A percentile compares a stretch with the other conserved stretches of the same genome.
Evolutionary conservation across 805 yeast genomes (phyloP).

Genomic region (Dipodascus geniculatus): DNA sequence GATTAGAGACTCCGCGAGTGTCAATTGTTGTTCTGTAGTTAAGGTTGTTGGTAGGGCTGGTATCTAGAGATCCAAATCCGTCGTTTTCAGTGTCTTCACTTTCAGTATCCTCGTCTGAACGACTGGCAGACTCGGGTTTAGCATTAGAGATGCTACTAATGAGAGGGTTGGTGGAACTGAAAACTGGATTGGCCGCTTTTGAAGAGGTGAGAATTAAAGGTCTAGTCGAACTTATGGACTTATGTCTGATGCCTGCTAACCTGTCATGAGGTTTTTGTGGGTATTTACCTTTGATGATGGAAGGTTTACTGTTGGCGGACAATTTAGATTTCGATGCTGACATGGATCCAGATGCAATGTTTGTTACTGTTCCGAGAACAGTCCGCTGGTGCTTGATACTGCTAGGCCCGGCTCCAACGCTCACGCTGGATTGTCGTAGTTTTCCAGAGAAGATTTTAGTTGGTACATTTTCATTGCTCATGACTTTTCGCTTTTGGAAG

Average conservation of each 20-base stretch:
- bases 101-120: not conserved
- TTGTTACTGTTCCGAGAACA: not conserved
- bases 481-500: not conserved
- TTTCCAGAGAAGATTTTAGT: not conserved
- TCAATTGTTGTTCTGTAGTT: not conserved
- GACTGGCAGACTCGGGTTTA: not conserved
- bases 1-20: constrained; percentile 19
- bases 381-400: not conserved
- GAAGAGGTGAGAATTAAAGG: too few relatives aligned
- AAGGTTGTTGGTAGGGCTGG: not conserved
- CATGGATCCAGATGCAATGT: not conserved
- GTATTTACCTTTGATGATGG: not conserved
- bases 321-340: not conserved
- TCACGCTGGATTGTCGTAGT: not conserved
- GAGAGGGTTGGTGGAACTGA: not conserved
- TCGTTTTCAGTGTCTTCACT: not conserved
- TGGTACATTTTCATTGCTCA: not conserved
- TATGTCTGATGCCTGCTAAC: not conserved
- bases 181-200: too few relatives aligned
- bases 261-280: not conserved
- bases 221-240: not conserved
- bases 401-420: not conserved
- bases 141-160: not conserved
- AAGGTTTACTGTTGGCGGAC: not conserved
- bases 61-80: not conserved